A percentile compares a stretch with the other conserved stretches of the same genome.
phyloP scores from a whole-genome alignment of 192 early-diverging fungal genomes.

The Coemansia sp. region DNA sequence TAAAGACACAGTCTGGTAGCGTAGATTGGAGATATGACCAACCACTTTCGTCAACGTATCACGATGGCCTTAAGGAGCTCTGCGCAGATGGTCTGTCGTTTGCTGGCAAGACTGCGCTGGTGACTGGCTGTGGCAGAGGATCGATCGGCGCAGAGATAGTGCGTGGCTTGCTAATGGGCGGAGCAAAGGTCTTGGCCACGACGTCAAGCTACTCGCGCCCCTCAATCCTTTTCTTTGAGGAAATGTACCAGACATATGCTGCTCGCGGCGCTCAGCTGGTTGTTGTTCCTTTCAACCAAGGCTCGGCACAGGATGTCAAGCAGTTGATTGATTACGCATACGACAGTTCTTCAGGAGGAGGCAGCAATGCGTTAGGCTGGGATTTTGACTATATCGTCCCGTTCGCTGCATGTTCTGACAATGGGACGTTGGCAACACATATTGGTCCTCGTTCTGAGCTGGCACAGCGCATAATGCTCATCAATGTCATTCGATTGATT shows the following conservation, averaged over 20 bases:
- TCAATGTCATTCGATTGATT: slow-evolving; percentile 82
- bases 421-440: slow-evolving; percentile 78
- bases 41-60: slow-evolving; percentile 44
- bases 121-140: slow-evolving; percentile 87
- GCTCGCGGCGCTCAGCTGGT: slow-evolving; percentile 81
- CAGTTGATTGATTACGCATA: slow-evolving; percentile 84
- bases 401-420: slow-evolving; percentile 87
- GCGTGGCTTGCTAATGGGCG: slow-evolving; percentile 82
- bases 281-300: slow-evolving; percentile 96
- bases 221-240: slow-evolving; percentile 81
- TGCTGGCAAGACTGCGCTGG: slow-evolving; percentile 74
- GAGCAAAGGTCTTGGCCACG: slow-evolving; percentile 85
- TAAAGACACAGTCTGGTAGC: not conserved
- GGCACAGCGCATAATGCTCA: slow-evolving; percentile 90
- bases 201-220: slow-evolving; percentile 81
- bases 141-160: slow-evolving; percentile 90
- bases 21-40: not conserved
- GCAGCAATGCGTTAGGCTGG: slow-evolving; percentile 68
- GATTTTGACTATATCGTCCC: slow-evolving; percentile 92
- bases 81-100: slow-evolving; percentile 79
- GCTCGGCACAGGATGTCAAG: slow-evolving; percentile 78
- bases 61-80: slow-evolving; percentile 69
- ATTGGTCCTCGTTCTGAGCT: slow-evolving; percentile 87
- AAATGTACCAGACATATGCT: slow-evolving; percentile 83
- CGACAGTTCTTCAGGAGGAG: slow-evolving; percentile 43